Conservation (phyloP, 2,329 filamentous ascomycete genomes). For the Aspergillus piperis region DNA sequence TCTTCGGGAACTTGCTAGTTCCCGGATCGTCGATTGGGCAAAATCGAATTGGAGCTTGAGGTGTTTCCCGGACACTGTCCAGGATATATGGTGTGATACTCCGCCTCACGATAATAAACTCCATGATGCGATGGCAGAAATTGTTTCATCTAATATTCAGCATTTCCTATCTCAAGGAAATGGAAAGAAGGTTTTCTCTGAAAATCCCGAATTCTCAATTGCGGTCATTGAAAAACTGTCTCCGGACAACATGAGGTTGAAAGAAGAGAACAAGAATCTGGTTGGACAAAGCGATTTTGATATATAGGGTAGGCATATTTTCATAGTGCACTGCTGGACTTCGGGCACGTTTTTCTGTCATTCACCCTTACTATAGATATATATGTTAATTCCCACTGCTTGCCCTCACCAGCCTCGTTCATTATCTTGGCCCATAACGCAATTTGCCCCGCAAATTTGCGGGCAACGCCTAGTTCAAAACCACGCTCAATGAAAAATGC, state of each 20-base stretch:
- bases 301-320: not conserved
- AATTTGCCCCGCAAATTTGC: conserved; percentile 11
- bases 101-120: not conserved
- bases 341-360: not conserved
- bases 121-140: not conserved
- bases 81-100: not conserved
- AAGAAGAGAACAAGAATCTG: not conserved
- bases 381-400: not conserved
- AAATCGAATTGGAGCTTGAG: not conserved
- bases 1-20: conserved; percentile 3
- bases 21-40: conserved; percentile 5
- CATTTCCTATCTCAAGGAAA: not conserved
- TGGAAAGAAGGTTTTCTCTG: not conserved
- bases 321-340: not conserved
- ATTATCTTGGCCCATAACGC: conserved; percentile 5
- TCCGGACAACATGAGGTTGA: not conserved
- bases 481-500: conserved; percentile 19
- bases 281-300: not conserved
- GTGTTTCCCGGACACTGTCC: not conserved
- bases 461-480: conserved; percentile 16
- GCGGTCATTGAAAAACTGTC: not conserved
- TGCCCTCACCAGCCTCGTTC: not conserved
- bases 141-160: not conserved
- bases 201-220: not conserved
- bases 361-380: not conserved